These are phyloP conservation scores for Microdochium bolleyi DNA, from an alignment of 2,329 filamentous ascomycete genomes.

Conservation along the genomic window DNA sequence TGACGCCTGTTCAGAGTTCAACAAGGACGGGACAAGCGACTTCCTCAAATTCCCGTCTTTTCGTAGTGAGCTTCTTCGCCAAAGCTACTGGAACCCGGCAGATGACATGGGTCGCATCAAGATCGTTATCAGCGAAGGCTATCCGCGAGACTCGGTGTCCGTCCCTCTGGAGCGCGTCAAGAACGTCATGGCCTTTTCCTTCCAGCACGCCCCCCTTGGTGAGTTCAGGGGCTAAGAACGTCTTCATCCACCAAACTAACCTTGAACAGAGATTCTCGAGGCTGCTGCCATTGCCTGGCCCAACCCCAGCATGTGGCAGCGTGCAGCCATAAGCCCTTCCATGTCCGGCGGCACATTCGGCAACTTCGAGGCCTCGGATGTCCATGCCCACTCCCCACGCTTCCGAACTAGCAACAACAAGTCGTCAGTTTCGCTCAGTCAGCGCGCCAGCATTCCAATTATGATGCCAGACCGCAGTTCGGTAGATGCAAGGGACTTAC, in stretches of 20 bases:
- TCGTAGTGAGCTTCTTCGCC: conserved; percentile 58
- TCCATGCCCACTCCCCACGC: conserved; percentile 56
- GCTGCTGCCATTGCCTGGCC: conserved; percentile 72
- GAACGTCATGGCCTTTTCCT: conserved; percentile 71
- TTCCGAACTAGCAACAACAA: conserved; percentile 16
- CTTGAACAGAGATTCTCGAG: conserved; percentile 60
- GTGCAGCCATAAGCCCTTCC: conserved; percentile 30
- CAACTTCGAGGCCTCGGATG: conserved; percentile 39
- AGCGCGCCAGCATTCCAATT: neutral
- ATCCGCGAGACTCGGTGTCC: conserved; percentile 43
- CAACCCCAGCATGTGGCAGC: conserved; percentile 61
- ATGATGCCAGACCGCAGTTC: neutral
- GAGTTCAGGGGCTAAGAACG: conserved; percentile 16
- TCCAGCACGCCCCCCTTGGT: conserved; percentile 78
- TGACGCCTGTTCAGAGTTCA: conserved; percentile 29
- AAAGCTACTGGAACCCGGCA: conserved; percentile 63
- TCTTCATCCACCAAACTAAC: no score
- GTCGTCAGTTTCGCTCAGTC: conserved; percentile 4
- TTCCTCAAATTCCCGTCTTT: conserved; percentile 67
- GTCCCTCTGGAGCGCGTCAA: conserved; percentile 58
- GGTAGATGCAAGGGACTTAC: conserved; percentile 9
- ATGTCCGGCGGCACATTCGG: conserved; percentile 31
- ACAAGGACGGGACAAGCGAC: conserved; percentile 49
- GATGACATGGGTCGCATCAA: conserved; percentile 71
- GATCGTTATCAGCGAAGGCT: conserved; percentile 66